phyloP scores from a whole-genome alignment of 352 stramenopile species.

The Blastocystis sp. region DNA sequence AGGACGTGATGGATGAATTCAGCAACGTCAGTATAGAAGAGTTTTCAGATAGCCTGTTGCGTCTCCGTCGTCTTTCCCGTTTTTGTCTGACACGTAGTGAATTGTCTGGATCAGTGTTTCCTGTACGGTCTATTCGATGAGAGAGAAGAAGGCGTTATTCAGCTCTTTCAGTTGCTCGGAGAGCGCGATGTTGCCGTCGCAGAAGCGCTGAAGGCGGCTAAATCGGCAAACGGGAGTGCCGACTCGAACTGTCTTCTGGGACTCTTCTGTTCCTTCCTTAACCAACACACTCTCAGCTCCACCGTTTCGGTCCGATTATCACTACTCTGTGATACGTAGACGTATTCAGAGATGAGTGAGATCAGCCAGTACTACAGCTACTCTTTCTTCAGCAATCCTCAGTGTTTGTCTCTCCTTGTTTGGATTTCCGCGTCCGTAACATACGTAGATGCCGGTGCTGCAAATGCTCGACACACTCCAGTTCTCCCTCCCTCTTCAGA shows the following conservation, averaged over 20 bases:
- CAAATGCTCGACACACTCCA: neutral
- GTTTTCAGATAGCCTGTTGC: too few relatives aligned
- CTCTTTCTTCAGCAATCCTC: constrained; percentile 17
- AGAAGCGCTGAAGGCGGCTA: neutral
- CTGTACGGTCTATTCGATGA: constrained; percentile 10
- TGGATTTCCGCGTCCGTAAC: neutral
- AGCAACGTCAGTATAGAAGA: neutral
- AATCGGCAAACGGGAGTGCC: neutral
- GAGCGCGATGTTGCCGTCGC: neutral
- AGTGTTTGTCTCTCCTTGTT: constrained; percentile 14
- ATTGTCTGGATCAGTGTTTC: constrained; percentile 16
- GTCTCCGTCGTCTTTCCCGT: too few relatives aligned
- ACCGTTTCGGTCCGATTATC: too few relatives aligned
- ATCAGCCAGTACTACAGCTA: constrained; percentile 24
- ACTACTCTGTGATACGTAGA: neutral
- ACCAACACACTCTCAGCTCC: neutral
- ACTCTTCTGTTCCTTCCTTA: constrained; percentile 12
- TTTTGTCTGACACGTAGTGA: neutral
- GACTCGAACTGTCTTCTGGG: constrained; percentile 20
- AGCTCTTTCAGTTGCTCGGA: neutral
- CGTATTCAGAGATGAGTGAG: neutral
- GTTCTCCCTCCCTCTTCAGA: constrained; percentile 14
- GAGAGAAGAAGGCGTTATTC: neutral
- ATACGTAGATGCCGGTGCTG: constrained; percentile 1
- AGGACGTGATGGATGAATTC: neutral